phyloP scores from a whole-genome alignment of 805 yeast species.

The Candida xiaguanensis region DNA sequence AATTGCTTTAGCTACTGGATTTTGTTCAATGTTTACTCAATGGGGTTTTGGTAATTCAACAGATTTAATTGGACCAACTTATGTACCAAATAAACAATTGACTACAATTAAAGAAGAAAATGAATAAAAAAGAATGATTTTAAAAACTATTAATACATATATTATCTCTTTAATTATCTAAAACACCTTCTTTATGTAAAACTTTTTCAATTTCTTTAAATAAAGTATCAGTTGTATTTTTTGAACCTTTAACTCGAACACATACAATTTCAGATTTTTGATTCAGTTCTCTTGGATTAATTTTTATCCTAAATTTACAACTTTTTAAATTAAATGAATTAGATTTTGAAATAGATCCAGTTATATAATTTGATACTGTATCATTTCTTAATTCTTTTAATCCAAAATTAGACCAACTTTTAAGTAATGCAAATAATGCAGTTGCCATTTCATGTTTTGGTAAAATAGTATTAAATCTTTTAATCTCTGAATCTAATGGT shows the following conservation, averaged over 20 bases:
- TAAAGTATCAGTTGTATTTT: conserved; percentile 56
- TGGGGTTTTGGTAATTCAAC: conserved; percentile 59
- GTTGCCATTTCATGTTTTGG: conserved; percentile 56
- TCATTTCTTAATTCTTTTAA: conserved; percentile 51
- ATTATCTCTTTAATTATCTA: conserved; percentile 23
- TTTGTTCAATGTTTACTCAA: conserved; percentile 61
- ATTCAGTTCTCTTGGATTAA: conserved; percentile 36
- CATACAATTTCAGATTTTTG: conserved; percentile 55
- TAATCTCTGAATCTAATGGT: conserved; percentile 24
- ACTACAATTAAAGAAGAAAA: neutral
- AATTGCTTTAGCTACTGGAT: conserved; percentile 56
- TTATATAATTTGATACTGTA: conserved; percentile 40
- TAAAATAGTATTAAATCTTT: conserved; percentile 36
- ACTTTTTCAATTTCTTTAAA: conserved; percentile 63
- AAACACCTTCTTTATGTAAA: conserved; percentile 59
- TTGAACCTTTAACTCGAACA: conserved; percentile 62
- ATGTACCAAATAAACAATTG: conserved; percentile 12
- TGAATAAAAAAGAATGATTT: neutral
- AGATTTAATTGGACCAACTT: conserved; percentile 52
- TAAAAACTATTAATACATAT: too few relatives aligned
- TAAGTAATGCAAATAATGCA: conserved; percentile 59
- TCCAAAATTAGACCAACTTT: conserved; percentile 71
- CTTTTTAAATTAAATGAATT: conserved; percentile 62
- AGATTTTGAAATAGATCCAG: conserved; percentile 59
- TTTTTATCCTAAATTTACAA: conserved; percentile 57